Evolutionary conservation across 139 green algal species (phyloP).

Genomic region (Chlorella sp.): DNA sequence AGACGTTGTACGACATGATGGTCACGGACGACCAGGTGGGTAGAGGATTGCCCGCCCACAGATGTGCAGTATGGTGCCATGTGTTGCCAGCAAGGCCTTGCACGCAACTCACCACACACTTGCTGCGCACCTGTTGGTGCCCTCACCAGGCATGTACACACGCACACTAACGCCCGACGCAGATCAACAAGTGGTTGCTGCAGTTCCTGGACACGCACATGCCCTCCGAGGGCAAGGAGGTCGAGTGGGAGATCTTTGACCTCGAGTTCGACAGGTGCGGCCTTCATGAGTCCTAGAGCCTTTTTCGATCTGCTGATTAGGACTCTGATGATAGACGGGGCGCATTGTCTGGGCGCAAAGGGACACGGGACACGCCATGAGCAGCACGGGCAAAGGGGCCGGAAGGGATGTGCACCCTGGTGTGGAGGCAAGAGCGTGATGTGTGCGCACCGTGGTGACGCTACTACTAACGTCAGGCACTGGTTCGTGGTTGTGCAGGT

Average conservation of each 20-base stretch:
- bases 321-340: too few relatives aligned
- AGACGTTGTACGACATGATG: constrained; percentile 27
- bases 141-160: background rate
- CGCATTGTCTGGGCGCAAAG: too few relatives aligned
- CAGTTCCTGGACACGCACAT: constrained; percentile 15
- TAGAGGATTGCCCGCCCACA: background rate
- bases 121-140: background rate
- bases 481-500: constrained; percentile 13
- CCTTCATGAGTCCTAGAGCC: too few relatives aligned
- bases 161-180: background rate
- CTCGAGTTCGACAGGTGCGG: too few relatives aligned
- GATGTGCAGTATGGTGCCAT: background rate
- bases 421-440: background rate
- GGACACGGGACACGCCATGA: too few relatives aligned
- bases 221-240: too few relatives aligned
- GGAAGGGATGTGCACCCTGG: background rate
- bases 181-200: constrained; percentile 17
- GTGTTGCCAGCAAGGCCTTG: background rate
- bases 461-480: background rate
- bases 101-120: background rate
- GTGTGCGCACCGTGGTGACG: background rate
- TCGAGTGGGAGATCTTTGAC: too few relatives aligned
- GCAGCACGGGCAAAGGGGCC: background rate
- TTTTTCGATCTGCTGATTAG: too few relatives aligned
- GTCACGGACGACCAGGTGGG: background rate